These are phyloP conservation scores for Trichophyton simii DNA, from an alignment of 2,329 filamentous ascomycete species.

Conservation along the genomic window DNA sequence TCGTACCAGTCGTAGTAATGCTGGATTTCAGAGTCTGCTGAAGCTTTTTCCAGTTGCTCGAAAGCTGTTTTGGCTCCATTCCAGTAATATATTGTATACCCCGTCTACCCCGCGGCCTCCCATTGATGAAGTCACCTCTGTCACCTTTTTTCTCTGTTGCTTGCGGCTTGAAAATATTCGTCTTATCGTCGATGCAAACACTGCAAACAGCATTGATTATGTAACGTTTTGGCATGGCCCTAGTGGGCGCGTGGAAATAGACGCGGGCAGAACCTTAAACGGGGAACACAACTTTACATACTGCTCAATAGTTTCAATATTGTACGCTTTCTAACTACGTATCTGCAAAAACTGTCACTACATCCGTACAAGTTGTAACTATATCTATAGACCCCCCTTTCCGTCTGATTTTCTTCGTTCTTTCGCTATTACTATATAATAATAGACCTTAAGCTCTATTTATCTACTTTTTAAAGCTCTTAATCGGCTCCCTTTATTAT, in stretches of 20 bases:
- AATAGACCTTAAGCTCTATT: too few relatives aligned
- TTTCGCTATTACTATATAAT: too few relatives aligned
- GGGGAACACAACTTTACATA: too few relatives aligned
- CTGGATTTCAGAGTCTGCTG: conserved; percentile 31
- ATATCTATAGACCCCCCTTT: too few relatives aligned
- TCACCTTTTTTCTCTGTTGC: not conserved
- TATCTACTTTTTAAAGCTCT: too few relatives aligned
- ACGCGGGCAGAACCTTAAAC: not conserved
- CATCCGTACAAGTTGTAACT: too few relatives aligned
- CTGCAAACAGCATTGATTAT: not conserved
- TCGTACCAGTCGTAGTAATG: conserved; percentile 18
- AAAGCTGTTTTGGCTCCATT: conserved; percentile 35
- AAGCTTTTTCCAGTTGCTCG: conserved; percentile 41
- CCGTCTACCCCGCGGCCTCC: not conserved
- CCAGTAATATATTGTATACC: not conserved
- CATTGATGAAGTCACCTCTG: not conserved
- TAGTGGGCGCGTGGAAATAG: not conserved
- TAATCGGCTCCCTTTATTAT: too few relatives aligned
- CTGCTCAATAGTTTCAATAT: too few relatives aligned
- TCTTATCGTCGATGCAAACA: not conserved
- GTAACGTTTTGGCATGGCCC: not conserved
- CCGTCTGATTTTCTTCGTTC: too few relatives aligned
- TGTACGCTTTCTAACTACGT: too few relatives aligned
- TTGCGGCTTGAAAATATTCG: not conserved
- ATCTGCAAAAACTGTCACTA: too few relatives aligned